Evolutionary conservation across 2,329 filamentous ascomycete genomes (phyloP), one percentile per base, ranked within the genome.

Genomic region (Scedosporium apiospermum): DNA sequence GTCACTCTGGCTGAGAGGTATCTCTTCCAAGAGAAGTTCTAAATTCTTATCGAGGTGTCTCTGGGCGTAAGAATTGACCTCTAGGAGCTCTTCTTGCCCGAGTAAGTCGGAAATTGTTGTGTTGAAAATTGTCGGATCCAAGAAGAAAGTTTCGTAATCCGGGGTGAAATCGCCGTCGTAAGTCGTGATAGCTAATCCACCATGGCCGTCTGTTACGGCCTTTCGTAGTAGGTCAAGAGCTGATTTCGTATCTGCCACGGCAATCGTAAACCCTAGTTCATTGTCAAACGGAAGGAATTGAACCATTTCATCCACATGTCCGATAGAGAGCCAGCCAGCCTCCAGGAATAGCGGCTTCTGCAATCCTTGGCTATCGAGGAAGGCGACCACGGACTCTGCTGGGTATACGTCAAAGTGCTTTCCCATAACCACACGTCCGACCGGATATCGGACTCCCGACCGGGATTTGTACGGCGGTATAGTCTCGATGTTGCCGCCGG

Each of bases 221-320:
- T 66, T 60, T 3, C 65, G 41, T 3, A 73, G 65, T 6, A 73
- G 62, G 1, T 68, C 44, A 3, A 75, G 59, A 0, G 68, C 72
- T 0, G 65, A 64, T 3, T 26, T 27, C 0, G 69, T 66, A 59
- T 70, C 68, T 2, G 67, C 66, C 26, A 70, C 64, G 12, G 65
- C 62, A 51, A 70, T 65, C 6, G 66, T 67, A 65, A 67, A 71
- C 3, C 68, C 67, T n/a, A 65, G 55, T 3, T 62, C 38, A 1
- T 63, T 62, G 42, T 64, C 57, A 14, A 63, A 65, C 0, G 71
- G 71, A 1, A 74, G 44, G 62, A 73, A 72, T 60, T 73, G 71
- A 1, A 74, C 65, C n/a, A 74, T 69, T 61, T 75, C 71, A 46
- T 75, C 71, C 9, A 75, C 69, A 58, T 75, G 72, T 0, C 72